Evolutionary conservation across 768 basidiomycete genomes (phyloP).

Genomic region (Pseudohyphozyma bogoriensis): DNA sequence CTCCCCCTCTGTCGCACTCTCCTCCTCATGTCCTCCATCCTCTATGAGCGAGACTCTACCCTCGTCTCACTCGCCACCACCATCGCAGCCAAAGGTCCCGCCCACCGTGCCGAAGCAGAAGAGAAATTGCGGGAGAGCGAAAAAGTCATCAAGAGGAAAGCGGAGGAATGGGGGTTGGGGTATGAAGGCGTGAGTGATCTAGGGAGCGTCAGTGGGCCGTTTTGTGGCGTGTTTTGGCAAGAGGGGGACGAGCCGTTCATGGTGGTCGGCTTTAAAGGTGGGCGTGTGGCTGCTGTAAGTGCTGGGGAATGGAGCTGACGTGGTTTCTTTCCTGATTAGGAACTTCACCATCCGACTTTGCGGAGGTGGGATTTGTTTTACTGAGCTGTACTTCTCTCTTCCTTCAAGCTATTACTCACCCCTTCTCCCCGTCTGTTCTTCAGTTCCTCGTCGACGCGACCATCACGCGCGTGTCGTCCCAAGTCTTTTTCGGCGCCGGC

Average conservation of each 20-base stretch:
- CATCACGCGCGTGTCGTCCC: slow-evolving; percentile 1
- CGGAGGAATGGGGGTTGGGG: background rate
- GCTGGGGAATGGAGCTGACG: too few species aligned
- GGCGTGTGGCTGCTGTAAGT: too few species aligned
- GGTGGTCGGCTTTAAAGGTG: slow-evolving; percentile 19
- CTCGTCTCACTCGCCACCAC: background rate
- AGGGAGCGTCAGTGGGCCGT: slow-evolving; percentile 1
- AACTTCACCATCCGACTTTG: slow-evolving; percentile 10
- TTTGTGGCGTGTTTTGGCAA: slow-evolving; percentile 14
- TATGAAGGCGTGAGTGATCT: slow-evolving; percentile 17
- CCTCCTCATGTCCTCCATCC: slow-evolving; percentile 16
- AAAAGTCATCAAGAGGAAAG: slow-evolving; percentile 8
- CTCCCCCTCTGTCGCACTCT: too few species aligned
- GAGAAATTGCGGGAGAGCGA: background rate
- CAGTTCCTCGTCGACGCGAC: slow-evolving; percentile 18
- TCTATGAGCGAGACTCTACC: slow-evolving; percentile 14
- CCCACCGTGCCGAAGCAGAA: background rate
- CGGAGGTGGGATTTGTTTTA: background rate
- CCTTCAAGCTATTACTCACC: background rate
- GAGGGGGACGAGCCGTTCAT: slow-evolving; percentile 10
- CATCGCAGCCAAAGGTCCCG: background rate
- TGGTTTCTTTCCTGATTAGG: too few species aligned
- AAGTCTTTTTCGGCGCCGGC: slow-evolving; percentile 16
- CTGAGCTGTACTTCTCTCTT: too few species aligned
- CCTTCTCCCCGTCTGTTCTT: background rate